Base-by-base conservation (phyloP, 1,284 basidiomycete species). In the Rhodotorula sp. region DNA sequence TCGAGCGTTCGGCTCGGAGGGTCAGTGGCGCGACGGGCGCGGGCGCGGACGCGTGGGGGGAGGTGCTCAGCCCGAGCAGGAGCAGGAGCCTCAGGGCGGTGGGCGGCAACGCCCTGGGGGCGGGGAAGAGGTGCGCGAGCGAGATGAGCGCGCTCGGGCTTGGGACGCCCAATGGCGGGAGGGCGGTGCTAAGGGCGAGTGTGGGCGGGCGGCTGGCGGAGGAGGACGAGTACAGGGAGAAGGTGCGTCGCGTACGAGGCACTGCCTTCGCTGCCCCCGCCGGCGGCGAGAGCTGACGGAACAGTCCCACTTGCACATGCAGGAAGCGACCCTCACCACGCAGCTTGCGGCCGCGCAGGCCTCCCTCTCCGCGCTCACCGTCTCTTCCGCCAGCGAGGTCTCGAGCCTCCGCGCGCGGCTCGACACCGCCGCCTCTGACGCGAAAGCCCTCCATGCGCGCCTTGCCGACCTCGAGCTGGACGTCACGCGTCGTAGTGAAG, bases 1-100 rank as follows among this genome's bases (percentile, higher is more conserved):
- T 76, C 44, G 75, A 74, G 58, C 68, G 70, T 12, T 70, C 66
- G 41, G 75, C 68, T 7, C 50, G 73, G 9, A 36, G 74, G 8
- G 72, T 70, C 22, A 51, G 46, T 25, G 48, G 60, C 9, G n/a
- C 50, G n/a, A n/a, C 7, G n/a, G n/a, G n/a, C 10, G 48, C 27
- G 17, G 46, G 66, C 64, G 17, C 60, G 64, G 34, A 5, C 53
- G 27, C 22, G 44, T 70, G 58, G 41, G 51, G 62, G 3, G 67
- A 27, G 48, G 25, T 72, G 53, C 44, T 74, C 3, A 72, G 66
- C 32, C 75, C 75, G 39, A 63, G 59, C 25, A 50, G 73, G 39
- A 62, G 61, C 32, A 27, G 58, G 25, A 67, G 68, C 32, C 27
- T 67, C 51, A 56, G 60, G 5, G 44, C 44, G 53, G 29, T 54